Evolutionary conservation across 106 monocot species (phyloP).

Genomic region (Dendrobium nobile): DNA sequence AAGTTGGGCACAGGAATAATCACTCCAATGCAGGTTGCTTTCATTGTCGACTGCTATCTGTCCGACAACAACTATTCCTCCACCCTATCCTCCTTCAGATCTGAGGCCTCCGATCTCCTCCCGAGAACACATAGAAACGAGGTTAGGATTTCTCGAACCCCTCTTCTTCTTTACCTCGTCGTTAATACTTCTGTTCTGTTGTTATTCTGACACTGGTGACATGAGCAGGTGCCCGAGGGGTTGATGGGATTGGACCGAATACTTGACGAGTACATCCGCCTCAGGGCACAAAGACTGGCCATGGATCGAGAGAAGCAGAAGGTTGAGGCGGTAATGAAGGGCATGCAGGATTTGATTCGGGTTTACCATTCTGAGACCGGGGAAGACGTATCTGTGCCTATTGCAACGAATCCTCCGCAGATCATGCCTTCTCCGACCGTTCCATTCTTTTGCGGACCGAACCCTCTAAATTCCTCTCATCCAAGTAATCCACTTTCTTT

Average conservation of each 20-base stretch:
- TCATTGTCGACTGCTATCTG: conserved; percentile 84
- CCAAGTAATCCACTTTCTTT: conserved; percentile 10
- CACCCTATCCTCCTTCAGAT: conserved; percentile 63
- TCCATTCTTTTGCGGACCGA: conserved; percentile 2
- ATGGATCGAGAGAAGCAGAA: conserved; percentile 56
- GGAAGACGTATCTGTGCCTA: neutral
- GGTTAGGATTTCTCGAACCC: neutral
- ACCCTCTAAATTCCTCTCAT: conserved; percentile 21
- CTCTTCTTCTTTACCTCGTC: neutral
- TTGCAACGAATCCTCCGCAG: conserved; percentile 17
- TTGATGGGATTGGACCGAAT: conserved; percentile 55
- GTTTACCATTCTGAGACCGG: conserved; percentile 18
- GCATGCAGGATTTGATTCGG: conserved; percentile 46
- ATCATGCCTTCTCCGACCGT: conserved; percentile 6
- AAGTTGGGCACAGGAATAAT: conserved; percentile 56
- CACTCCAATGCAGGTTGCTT: conserved; percentile 79
- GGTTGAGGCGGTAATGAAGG: conserved; percentile 42
- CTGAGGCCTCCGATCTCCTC: conserved; percentile 61
- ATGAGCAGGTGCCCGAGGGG: conserved; percentile 43
- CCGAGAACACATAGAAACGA: conserved; percentile 54
- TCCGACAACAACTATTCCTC: conserved; percentile 52
- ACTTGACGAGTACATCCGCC: conserved; percentile 64
- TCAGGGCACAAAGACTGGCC: conserved; percentile 60
- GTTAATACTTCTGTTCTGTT: too few relatives aligned
- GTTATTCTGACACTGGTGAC: neutral